These are phyloP conservation scores for Cytospora schulzeri DNA, from an alignment of 2,329 filamentous ascomycete species.

Conservation along the genomic window DNA sequence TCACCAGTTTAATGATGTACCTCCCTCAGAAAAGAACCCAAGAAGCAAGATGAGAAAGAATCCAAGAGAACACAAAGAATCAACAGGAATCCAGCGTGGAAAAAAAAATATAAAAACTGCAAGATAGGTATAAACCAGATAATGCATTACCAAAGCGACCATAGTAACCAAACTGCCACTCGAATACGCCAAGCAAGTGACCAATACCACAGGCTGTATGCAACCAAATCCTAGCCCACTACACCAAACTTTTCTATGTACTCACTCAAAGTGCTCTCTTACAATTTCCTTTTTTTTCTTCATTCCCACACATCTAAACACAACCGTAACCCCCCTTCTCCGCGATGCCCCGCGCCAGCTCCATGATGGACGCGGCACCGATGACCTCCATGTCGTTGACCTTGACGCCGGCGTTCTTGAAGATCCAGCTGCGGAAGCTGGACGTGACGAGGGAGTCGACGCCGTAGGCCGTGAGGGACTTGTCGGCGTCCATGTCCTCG, in stretches of 20 bases:
- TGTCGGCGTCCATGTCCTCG: slow-evolving; percentile 51
- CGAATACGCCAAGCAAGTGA: neutral
- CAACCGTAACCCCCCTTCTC: slow-evolving; percentile 23
- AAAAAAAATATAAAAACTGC: neutral
- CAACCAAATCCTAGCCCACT: neutral
- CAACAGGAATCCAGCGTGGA: neutral
- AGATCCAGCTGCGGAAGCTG: slow-evolving; percentile 54
- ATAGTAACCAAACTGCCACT: neutral
- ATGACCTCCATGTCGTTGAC: slow-evolving; percentile 47
- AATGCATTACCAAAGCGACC: neutral
- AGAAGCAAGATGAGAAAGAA: neutral
- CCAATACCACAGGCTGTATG: neutral
- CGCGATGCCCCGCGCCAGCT: slow-evolving; percentile 22
- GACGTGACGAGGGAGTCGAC: slow-evolving; percentile 54
- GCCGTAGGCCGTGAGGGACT: slow-evolving; percentile 44
- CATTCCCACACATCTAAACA: neutral
- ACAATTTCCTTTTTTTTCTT: neutral
- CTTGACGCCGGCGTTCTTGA: slow-evolving; percentile 49
- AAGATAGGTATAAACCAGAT: neutral
- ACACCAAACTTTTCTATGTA: neutral
- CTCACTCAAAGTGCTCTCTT: neutral
- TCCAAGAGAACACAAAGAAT: neutral
- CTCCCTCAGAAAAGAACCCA: neutral
- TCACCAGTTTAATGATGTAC: neutral
- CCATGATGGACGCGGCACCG: slow-evolving; percentile 25